Evolutionary conservation across 768 basidiomycete genomes (phyloP).

Genomic region (Phaffia australis): DNA sequence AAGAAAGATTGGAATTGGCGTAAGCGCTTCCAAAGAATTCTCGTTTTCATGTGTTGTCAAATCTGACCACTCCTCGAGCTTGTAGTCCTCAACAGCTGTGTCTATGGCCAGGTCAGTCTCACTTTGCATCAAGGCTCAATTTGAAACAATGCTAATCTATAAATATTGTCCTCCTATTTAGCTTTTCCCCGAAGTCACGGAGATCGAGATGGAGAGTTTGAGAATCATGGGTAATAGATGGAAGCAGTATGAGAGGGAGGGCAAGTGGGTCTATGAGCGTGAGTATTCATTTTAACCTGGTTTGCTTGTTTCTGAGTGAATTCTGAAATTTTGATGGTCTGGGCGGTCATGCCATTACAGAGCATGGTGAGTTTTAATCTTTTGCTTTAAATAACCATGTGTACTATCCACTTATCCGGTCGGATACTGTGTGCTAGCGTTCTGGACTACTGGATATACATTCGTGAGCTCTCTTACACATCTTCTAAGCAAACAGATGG

Average conservation of each 20-base stretch:
- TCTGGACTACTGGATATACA: conserved; percentile 77
- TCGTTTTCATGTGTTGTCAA: conserved; percentile 47
- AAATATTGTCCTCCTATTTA: too few species aligned
- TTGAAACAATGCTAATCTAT: too few species aligned
- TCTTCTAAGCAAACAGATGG: background rate
- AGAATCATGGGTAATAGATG: conserved; percentile 69
- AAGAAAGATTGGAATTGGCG: conserved; percentile 92
- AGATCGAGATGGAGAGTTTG: conserved; percentile 69
- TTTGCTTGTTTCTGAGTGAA: too few species aligned
- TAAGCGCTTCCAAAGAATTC: conserved; percentile 31
- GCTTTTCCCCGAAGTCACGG: conserved; percentile 71
- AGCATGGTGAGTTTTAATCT: background rate
- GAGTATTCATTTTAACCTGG: conserved; percentile 68
- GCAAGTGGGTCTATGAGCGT: conserved; percentile 82
- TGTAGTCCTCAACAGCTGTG: conserved; percentile 35
- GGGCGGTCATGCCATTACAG: too few species aligned
- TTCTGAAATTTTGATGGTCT: too few species aligned
- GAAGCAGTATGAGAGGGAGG: conserved; percentile 91
- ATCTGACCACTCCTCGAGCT: background rate
- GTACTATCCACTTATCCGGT: background rate
- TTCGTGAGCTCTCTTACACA: conserved; percentile 41
- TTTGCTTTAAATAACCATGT: background rate
- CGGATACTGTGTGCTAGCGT: conserved; percentile 31
- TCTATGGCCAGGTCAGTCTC: conserved; percentile 48
- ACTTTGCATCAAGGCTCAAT: too few species aligned